phyloP scores from a whole-genome alignment of 129 eudicot genomes.

The Scalesia atractyloides region DNA sequence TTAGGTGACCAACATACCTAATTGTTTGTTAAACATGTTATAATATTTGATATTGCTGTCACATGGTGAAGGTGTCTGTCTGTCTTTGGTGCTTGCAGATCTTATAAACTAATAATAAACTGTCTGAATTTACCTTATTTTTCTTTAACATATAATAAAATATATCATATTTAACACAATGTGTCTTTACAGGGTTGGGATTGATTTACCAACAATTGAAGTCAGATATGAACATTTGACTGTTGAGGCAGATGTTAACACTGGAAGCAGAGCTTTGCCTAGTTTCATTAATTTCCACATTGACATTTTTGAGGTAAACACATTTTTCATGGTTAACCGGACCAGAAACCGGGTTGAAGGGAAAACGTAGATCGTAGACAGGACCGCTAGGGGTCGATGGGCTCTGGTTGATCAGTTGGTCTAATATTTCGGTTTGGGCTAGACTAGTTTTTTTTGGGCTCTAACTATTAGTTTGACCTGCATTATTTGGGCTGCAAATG shows the following conservation, averaged over 20 bases:
- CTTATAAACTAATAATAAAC: not conserved
- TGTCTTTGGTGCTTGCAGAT: not conserved
- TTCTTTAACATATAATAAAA: not conserved
- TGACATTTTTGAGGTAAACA: conserved; percentile 57
- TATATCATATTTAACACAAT: not conserved
- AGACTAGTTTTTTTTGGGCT: not conserved
- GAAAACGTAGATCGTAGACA: not conserved
- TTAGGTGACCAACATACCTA: conserved; percentile 11
- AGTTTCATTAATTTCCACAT: conserved; percentile 62
- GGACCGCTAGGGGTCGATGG: not conserved
- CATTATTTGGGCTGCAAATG: not conserved
- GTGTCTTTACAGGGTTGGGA: conserved; percentile 55
- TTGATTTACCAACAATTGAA: conserved; percentile 76
- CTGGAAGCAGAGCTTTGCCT: conserved; percentile 84
- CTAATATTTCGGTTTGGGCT: not conserved
- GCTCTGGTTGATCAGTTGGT: not conserved
- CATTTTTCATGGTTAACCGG: not conserved
- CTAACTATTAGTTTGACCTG: not conserved
- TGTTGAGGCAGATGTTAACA: conserved; percentile 71
- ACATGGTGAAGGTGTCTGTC: not conserved
- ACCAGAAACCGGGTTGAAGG: not conserved
- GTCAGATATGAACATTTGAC: conserved; percentile 72
- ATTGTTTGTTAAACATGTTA: not conserved
- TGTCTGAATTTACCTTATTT: not conserved
- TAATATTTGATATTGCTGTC: not conserved